Conservation (phyloP, 2,329 filamentous ascomycete species). For the Ophiosphaerella korrae region DNA sequence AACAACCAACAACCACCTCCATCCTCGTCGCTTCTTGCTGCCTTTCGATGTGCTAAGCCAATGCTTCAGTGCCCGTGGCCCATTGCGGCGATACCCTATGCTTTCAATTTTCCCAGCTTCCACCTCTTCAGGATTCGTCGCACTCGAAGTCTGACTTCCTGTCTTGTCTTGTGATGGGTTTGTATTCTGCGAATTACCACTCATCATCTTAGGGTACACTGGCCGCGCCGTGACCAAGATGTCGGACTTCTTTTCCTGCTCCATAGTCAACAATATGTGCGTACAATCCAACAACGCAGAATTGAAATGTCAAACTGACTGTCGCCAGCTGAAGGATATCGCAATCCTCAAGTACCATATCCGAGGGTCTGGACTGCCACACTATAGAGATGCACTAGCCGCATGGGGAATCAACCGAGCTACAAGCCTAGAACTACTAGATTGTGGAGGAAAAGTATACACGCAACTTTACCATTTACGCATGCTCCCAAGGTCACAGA, state of each 20-base stretch:
- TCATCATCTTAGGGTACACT: slow-evolving; percentile 1
- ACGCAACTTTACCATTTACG: not conserved
- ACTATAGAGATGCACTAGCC: slow-evolving; percentile 1
- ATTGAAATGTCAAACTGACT: not conserved
- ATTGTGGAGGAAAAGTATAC: not conserved
- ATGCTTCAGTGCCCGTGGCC: slow-evolving; percentile 1
- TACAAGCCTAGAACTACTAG: not conserved
- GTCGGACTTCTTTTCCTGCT: slow-evolving; percentile 7
- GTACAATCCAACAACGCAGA: not conserved
- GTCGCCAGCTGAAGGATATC: not conserved
- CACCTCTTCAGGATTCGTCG: slow-evolving; percentile 5
- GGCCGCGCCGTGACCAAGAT: slow-evolving; percentile 7
- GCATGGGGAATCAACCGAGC: not conserved
- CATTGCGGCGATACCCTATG: slow-evolving; percentile 9
- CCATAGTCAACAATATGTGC: slow-evolving; percentile 1
- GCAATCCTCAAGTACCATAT: slow-evolving; percentile 1
- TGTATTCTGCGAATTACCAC: not conserved
- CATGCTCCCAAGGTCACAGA: no score
- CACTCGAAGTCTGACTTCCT: slow-evolving; percentile 11
- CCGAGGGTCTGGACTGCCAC: slow-evolving; percentile 2
- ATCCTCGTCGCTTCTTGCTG: slow-evolving; percentile 9
- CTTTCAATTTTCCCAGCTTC: slow-evolving; percentile 2
- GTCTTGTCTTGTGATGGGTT: slow-evolving; percentile 11
- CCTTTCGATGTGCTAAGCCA: slow-evolving; percentile 4
- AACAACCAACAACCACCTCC: slow-evolving; percentile 9